Percentiles rank a stretch among this genome's conserved stretches.
phyloP scores from a whole-genome alignment of 179 eudicot genomes.

The Sideroxylon spinosum region DNA sequence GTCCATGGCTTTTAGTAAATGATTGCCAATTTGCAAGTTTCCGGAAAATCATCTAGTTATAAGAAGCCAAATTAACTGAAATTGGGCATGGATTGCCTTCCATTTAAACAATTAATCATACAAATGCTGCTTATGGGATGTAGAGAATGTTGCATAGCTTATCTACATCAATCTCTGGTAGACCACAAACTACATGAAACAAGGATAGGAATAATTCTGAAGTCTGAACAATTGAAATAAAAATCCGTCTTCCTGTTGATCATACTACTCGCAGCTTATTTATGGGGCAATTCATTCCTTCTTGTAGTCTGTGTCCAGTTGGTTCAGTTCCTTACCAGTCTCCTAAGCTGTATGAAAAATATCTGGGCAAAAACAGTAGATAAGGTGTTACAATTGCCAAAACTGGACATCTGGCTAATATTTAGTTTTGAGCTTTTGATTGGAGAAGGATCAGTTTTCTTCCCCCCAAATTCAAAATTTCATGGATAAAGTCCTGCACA shows the following conservation, averaged over 20 bases:
- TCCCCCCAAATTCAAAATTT: background rate
- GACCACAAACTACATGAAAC: background rate
- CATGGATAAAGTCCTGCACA: background rate
- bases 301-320: background rate
- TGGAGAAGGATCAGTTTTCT: too few relatives aligned
- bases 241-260: background rate
- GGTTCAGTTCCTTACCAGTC: background rate
- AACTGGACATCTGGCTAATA: too few relatives aligned
- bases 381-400: too few relatives aligned
- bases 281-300: background rate
- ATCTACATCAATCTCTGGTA: background rate
- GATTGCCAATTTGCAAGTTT: background rate
- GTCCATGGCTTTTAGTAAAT: background rate
- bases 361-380: background rate
- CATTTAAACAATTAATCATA: background rate
- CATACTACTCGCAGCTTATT: background rate
- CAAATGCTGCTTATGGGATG: background rate
- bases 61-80: background rate
- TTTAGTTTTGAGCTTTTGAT: too few relatives aligned
- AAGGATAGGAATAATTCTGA: background rate
- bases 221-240: background rate
- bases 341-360: background rate
- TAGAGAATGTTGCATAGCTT: background rate
- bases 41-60: slow-evolving; percentile 3
- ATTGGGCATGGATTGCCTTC: background rate